Evolutionary conservation across 352 stramenopile species (phyloP).

Genomic region (Phytophthora cryptogea): DNA sequence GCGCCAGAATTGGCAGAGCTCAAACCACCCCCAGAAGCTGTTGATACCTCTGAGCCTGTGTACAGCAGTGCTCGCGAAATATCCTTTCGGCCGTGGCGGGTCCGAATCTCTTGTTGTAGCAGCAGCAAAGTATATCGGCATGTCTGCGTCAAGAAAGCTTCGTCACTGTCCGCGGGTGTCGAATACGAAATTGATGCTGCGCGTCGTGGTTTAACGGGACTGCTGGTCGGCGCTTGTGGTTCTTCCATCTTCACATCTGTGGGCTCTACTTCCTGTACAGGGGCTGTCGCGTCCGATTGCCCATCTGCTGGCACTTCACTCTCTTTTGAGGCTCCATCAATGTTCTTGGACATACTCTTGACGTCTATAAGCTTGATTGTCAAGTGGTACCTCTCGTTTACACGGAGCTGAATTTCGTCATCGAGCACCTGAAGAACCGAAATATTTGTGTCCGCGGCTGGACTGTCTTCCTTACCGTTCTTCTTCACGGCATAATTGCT

Average conservation of each 20-base stretch:
- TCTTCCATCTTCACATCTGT: constrained; percentile 36
- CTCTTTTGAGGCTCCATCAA: constrained; percentile 7
- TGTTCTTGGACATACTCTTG: constrained; percentile 36
- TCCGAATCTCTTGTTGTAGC: constrained; percentile 84
- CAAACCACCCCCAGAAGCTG: constrained; percentile 14
- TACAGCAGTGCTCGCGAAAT: constrained; percentile 70
- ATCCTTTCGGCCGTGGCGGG: constrained; percentile 73
- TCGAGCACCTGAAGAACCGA: constrained; percentile 82
- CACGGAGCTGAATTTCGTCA: constrained; percentile 77
- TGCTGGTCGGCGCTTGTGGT: constrained; percentile 21
- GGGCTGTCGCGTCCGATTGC: constrained; percentile 6
- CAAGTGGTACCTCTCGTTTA: constrained; percentile 78
- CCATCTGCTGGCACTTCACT: constrained; percentile 8
- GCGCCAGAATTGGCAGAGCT: constrained; percentile 14
- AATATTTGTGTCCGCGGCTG: constrained; percentile 38
- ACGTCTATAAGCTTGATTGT: constrained; percentile 75
- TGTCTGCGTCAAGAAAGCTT: constrained; percentile 65
- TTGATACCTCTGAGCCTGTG: constrained; percentile 32
- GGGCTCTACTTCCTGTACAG: constrained; percentile 15
- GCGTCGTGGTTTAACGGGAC: constrained; percentile 28
- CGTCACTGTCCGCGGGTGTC: constrained; percentile 34
- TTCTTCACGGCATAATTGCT: constrained; percentile 63
- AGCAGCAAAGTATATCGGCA: constrained; percentile 72
- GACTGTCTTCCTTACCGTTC: constrained; percentile 39
- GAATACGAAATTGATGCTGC: constrained; percentile 34